Percentiles rank a stretch among this genome's conserved stretches.
Conservation (phyloP, 306 rosid species). For the Cicer cuneatum region DNA sequence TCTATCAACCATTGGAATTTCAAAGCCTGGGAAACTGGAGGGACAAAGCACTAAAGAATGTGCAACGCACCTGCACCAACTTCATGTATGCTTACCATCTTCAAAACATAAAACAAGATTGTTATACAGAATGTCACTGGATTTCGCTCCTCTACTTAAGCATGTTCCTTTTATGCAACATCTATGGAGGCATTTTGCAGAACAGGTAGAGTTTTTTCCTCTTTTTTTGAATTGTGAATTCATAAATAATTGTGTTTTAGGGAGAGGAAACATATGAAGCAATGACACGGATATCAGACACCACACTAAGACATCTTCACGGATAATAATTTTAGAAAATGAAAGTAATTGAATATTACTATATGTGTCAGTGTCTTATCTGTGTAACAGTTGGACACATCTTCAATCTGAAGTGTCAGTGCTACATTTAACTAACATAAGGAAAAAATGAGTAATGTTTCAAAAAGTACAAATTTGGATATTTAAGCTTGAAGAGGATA, state of each 20-base stretch:
- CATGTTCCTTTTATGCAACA: conserved; percentile 77
- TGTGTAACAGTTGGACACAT: too few species aligned
- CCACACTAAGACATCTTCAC: too few species aligned
- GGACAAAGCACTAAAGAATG: conserved; percentile 81
- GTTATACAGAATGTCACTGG: conserved; percentile 90
- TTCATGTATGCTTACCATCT: conserved; percentile 91
- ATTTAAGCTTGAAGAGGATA: too few species aligned
- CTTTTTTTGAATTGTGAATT: not conserved
- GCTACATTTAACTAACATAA: too few species aligned
- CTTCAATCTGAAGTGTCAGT: too few species aligned
- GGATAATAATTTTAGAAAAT: too few species aligned
- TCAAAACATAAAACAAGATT: conserved; percentile 81
- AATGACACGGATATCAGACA: too few species aligned
- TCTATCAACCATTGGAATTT: conserved; percentile 90
- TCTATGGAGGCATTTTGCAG: conserved; percentile 88
- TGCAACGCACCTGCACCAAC: conserved; percentile 87
- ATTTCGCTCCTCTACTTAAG: conserved; percentile 85
- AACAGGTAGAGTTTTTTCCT: conserved; percentile 62
- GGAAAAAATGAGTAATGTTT: not conserved
- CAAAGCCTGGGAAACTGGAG: conserved; percentile 89
- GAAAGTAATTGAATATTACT: too few species aligned
- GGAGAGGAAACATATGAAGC: not conserved
- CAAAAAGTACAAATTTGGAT: not conserved
- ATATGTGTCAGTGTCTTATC: too few species aligned
- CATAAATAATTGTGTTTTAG: not conserved